Evolutionary conservation across 495 filamentous ascomycete genomes (phyloP).

Genomic region (Penicillium fimorum): DNA sequence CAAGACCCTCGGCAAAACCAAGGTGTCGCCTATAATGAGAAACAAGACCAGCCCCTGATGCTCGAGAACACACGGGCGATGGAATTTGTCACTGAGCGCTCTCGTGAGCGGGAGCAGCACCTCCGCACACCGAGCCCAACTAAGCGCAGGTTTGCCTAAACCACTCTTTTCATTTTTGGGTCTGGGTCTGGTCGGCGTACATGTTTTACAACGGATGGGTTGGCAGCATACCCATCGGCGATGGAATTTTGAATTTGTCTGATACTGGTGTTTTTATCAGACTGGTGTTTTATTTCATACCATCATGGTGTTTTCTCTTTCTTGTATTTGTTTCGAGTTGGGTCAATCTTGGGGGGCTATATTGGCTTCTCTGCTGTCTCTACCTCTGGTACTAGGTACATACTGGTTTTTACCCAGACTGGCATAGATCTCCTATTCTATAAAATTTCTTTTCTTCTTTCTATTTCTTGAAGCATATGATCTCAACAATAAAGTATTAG

Average conservation of each 20-base stretch:
- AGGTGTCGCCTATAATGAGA: constrained; percentile 16
- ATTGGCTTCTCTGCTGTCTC: not conserved
- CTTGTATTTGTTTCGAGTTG: constrained; percentile 8
- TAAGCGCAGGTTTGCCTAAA: constrained; percentile 35
- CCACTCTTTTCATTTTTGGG: not conserved
- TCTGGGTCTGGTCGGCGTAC: constrained; percentile 17
- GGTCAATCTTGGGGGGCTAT: not conserved
- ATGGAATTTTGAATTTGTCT: constrained; percentile 1
- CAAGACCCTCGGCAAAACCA: constrained; percentile 19
- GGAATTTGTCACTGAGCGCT: constrained; percentile 37
- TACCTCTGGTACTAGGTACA: not conserved
- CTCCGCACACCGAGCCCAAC: constrained; percentile 42
- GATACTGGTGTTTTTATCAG: not conserved
- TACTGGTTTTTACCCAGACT: not conserved
- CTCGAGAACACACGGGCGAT: constrained; percentile 34
- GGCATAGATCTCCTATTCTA: not conserved
- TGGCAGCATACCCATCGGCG: constrained; percentile 10
- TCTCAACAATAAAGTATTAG: not conserved
- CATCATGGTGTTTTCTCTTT: constrained; percentile 9
- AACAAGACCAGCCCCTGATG: constrained; percentile 34
- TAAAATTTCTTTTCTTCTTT: not conserved
- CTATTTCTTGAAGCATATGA: not conserved
- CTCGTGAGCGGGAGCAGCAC: constrained; percentile 36
- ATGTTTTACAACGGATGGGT: constrained; percentile 10
- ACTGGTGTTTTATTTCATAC: constrained; percentile 8